Evolutionary conservation across 805 yeast species (phyloP).

Genomic region (Kazachstania bromeliacearum): DNA sequence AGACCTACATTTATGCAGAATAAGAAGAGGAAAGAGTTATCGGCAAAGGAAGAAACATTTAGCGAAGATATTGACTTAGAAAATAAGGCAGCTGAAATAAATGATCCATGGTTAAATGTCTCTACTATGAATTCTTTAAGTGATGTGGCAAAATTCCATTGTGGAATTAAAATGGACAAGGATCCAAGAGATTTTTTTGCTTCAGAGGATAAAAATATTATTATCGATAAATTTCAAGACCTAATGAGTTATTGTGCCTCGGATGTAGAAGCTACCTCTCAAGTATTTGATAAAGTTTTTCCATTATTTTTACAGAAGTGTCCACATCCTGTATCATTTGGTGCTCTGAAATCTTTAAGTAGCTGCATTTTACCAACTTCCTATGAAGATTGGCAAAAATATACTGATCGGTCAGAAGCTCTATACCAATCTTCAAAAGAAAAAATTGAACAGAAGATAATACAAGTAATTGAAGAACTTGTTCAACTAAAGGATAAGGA

Average conservation of each 20-base stretch:
- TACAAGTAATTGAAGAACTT: slow-evolving; percentile 50
- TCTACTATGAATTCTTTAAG: slow-evolving; percentile 74
- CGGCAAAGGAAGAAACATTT: slow-evolving; percentile 6
- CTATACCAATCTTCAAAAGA: slow-evolving; percentile 50
- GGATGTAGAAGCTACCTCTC: slow-evolving; percentile 71
- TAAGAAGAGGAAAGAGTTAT: slow-evolving; percentile 28
- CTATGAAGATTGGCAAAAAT: slow-evolving; percentile 54
- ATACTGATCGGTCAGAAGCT: slow-evolving; percentile 58
- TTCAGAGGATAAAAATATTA: slow-evolving; percentile 41
- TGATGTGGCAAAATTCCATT: slow-evolving; percentile 72
- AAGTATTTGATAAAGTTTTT: slow-evolving; percentile 55
- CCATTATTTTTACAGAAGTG: slow-evolving; percentile 59
- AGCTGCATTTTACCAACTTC: slow-evolving; percentile 73
- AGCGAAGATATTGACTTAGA: slow-evolving; percentile 7
- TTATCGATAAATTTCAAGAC: slow-evolving; percentile 47
- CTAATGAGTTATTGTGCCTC: slow-evolving; percentile 74
- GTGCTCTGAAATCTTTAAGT: slow-evolving; percentile 69
- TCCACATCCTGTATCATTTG: slow-evolving; percentile 93
- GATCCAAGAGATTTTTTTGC: slow-evolving; percentile 55
- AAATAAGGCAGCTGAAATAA: slow-evolving; percentile 17
- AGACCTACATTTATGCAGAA: slow-evolving; percentile 66
- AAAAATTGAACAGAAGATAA: slow-evolving; percentile 50
- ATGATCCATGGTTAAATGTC: slow-evolving; percentile 75
- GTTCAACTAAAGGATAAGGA: slow-evolving; percentile 35
- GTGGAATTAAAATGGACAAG: slow-evolving; percentile 60